Evolutionary conservation across 495 filamentous ascomycete species (phyloP).

Genomic region (Daldinia grandis): DNA sequence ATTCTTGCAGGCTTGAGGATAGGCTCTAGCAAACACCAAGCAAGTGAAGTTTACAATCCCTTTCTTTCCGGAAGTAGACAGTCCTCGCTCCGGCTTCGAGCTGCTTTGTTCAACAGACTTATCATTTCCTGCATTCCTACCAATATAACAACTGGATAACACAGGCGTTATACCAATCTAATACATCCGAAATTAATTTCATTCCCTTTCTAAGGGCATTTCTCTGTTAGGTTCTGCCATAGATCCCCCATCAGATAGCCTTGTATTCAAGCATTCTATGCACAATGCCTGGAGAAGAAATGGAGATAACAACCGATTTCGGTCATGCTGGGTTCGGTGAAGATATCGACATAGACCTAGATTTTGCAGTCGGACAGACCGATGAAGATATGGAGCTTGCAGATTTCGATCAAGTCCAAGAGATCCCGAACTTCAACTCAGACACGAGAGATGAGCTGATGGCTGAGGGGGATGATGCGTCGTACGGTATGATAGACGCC

Average conservation of each 20-base stretch:
- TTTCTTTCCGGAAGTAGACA: constrained; percentile 29
- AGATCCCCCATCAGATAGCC: not conserved
- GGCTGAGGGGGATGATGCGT: constrained; percentile 54
- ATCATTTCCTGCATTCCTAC: not conserved
- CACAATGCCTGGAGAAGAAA: constrained; percentile 64
- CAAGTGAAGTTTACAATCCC: not conserved
- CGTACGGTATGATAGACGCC: constrained; percentile 52
- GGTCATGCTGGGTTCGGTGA: constrained; percentile 58
- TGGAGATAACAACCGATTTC: constrained; percentile 63
- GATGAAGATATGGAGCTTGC: constrained; percentile 74
- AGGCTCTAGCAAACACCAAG: not conserved
- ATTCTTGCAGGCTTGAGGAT: not conserved
- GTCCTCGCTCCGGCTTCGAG: not conserved
- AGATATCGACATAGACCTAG: constrained; percentile 80
- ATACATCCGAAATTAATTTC: not conserved
- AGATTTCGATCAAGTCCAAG: constrained; percentile 46
- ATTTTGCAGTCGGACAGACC: constrained; percentile 65
- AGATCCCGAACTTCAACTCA: constrained; percentile 40
- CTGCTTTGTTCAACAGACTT: constrained; percentile 26
- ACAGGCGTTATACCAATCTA: not conserved
- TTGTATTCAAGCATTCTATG: constrained; percentile 44
- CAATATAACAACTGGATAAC: not conserved
- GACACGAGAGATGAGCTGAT: constrained; percentile 56
- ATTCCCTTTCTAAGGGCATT: not conserved
- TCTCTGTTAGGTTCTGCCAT: not conserved